Evolutionary conservation across 1,284 basidiomycete genomes (phyloP), one percentile per base, ranked within the genome.

Genomic region (Moniliophthora roreri): DNA sequence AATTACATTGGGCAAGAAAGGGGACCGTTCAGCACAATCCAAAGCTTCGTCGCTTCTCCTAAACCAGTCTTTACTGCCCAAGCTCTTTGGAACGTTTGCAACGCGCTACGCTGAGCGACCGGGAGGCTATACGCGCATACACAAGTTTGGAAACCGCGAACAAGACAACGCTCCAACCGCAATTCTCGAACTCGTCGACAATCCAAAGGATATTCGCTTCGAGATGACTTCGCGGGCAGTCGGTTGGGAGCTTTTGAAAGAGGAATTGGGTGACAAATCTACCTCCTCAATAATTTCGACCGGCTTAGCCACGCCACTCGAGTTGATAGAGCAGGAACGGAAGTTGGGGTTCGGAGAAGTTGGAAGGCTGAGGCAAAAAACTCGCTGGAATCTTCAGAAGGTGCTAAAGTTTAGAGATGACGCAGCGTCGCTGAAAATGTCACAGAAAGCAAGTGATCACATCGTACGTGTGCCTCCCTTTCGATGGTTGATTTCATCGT

Each of bases 81-180:
- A 95, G 69, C 75, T 98, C 20, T 95, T 98, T 67, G 78, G 78
- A 9, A 82, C 84, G 5, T 86, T 98, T 52, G 85, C 93, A 0
- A 68, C 84, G 59, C 88, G 97, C 41, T 99, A 98, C 71, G 80
- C 83, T 1, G 67, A 80, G 18, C 83, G 97, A 4, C 87, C 88
- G 4, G 97, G 97, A 9, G 97, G 97, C 6, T 99, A 98, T 76
- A 99, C 97, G 6, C 86, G 97, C 23, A 88, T 99, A 58, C 88
- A 94, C 68, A 92, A 89, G 66, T 91, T 87, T 60, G 97, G 96
- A 37, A 84, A 89, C 68, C 84, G 96, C 16, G 79, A 77, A 53
- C 95, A 95, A 21, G 97, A 99, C 76, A 92, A 97, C 66, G 97
- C 97, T 26, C 93, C 94, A 1, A 81, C 89, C 58, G 96, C 96